phyloP scores from a whole-genome alignment of 129 eudicot species.

The Calendula officinalis region DNA sequence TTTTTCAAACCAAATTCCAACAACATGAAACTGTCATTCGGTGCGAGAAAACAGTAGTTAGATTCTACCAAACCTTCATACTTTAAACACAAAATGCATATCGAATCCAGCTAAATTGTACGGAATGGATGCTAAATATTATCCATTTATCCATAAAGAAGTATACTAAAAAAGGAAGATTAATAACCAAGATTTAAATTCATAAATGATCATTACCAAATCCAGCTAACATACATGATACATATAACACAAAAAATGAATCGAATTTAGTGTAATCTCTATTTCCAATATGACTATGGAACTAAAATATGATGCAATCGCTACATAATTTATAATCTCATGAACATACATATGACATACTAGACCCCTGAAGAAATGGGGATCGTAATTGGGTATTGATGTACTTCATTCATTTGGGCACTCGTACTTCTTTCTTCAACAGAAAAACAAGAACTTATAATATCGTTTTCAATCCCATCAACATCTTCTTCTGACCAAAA shows the following conservation, averaged over 20 bases:
- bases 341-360: neutral
- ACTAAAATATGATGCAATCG: conserved; percentile 18
- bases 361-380: conserved; percentile 43
- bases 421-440: conserved; percentile 14
- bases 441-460: conserved; percentile 27
- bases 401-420: conserved; percentile 28
- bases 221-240: conserved; percentile 7
- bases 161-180: conserved; percentile 1
- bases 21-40: no score
- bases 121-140: neutral
- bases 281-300: conserved; percentile 16
- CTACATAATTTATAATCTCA: conserved; percentile 3
- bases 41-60: no score
- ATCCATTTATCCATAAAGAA: neutral
- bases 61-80: no score
- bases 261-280: conserved; percentile 23
- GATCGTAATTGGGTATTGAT: conserved; percentile 35
- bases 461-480: conserved; percentile 17
- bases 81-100: no score
- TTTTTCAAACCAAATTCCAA: no score
- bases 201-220: conserved; percentile 12
- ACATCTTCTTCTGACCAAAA: conserved; percentile 40
- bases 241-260: conserved; percentile 28
- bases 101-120: neutral
- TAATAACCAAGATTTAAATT: conserved; percentile 3